A percentile compares a stretch with the other conserved stretches of the same genome.
Evolutionary conservation across 352 stramenopile genomes (phyloP).

Genomic region (Pythium periplocum): DNA sequence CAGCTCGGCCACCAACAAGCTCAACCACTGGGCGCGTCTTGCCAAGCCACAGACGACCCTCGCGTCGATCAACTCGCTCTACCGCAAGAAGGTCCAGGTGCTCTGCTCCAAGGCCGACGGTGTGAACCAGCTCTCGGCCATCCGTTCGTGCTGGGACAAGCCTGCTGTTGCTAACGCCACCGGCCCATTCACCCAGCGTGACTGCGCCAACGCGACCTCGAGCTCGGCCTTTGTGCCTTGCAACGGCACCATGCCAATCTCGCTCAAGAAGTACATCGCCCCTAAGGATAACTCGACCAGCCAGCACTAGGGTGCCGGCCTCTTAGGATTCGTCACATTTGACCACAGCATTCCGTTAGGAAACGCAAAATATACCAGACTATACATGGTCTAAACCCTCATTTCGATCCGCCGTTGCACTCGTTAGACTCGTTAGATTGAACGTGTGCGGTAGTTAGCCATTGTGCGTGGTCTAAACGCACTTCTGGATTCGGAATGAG

Average conservation of each 20-base stretch:
- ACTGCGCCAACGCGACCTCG: conserved; percentile 36
- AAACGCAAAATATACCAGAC: no score
- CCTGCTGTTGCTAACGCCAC: conserved; percentile 23
- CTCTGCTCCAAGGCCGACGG: conserved; percentile 54
- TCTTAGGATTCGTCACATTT: no score
- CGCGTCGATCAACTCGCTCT: conserved; percentile 32
- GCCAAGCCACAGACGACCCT: conserved; percentile 15
- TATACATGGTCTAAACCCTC: no score
- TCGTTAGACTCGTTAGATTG: no score
- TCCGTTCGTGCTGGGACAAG: conserved; percentile 58
- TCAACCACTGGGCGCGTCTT: conserved; percentile 44
- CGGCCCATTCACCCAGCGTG: conserved; percentile 40
- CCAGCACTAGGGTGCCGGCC: no score
- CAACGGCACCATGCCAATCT: conserved; percentile 33
- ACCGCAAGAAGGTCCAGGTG: conserved; percentile 55
- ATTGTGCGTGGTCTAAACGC: no score
- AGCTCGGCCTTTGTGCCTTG: conserved; percentile 50
- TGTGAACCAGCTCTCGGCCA: conserved; percentile 57
- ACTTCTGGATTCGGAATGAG: no score
- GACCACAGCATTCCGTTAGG: no score
- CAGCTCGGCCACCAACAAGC: conserved; percentile 32
- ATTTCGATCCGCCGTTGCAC: no score
- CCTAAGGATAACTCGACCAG: background rate
- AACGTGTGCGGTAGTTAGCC: no score
- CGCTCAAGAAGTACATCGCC: conserved; percentile 36